Conservation (phyloP, 345 rosid genomes). For the Camelina hispida region DNA sequence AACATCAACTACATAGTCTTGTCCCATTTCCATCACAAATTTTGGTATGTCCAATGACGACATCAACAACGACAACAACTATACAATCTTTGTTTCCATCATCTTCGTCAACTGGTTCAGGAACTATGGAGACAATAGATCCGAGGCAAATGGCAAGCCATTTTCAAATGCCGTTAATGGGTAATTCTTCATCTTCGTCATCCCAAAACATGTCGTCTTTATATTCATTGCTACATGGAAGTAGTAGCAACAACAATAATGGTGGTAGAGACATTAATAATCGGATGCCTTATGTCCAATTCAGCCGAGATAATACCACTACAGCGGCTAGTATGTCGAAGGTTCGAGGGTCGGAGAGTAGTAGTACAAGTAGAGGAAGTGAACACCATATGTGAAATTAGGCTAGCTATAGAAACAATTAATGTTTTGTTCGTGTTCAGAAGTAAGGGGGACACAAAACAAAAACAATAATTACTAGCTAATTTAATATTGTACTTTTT, state of each 20-base stretch:
- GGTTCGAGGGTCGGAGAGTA: conserved; percentile 21
- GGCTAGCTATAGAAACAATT: conserved; percentile 27
- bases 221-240: conserved; percentile 45
- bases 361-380: conserved; percentile 33
- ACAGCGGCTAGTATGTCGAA: conserved; percentile 5
- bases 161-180: conserved; percentile 53
- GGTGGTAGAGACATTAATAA: conserved; percentile 30
- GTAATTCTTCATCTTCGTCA: conserved; percentile 45
- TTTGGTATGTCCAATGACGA: conserved; percentile 51
- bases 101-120: conserved; percentile 31
- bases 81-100: conserved; percentile 53
- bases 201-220: conserved; percentile 42
- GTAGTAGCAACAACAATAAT: conserved; percentile 20
- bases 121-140: conserved; percentile 41
- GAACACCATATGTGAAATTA: conserved; percentile 30
- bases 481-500: conserved; percentile 16
- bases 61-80: conserved; percentile 33
- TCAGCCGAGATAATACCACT: conserved; percentile 21
- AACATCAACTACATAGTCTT: conserved; percentile 45
- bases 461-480: background rate
- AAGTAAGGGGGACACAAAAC: conserved; percentile 24
- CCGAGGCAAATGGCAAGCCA: conserved; percentile 56
- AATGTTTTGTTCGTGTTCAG: conserved; percentile 26
- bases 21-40: conserved; percentile 62
- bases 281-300: conserved; percentile 31